Evolutionary conservation across 169 alveolate genomes (phyloP), one percentile per base, ranked within the genome.

Genomic region (Eimeria zaria): DNA sequence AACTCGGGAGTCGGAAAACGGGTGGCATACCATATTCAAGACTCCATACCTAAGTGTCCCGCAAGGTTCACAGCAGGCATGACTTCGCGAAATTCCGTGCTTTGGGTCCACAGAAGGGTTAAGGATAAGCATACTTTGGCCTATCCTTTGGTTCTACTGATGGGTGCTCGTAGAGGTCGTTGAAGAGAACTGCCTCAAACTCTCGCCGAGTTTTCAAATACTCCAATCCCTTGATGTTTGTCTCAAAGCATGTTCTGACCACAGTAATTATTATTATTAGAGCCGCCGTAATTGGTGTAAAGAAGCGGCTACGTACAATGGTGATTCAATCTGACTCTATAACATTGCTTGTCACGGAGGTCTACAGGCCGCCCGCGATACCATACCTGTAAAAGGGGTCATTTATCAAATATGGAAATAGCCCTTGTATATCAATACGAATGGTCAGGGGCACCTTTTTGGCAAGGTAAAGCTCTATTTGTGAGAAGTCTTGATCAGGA

Each of bases 1-100:
- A 64, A 89, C 95, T 71, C 95, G 93, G 64, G 93, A 60, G 24
- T 87, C 93, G 64, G 93, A 87, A 48, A 87, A 87, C 81, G 93
- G 93, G 11, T 87, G 64, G 67, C 93, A 87, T 11, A 87, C 93
- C 93, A 87, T 87, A 67, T 87, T 87, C 83, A 87, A 33, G 39
- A 87, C 93, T 5, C 93, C 93, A 33, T 87, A 87, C 93, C 93
- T 87, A 83, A 36, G 62, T 24, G 16, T 5, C 20, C 71, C 76
- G n/a, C 81, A 87, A 24, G 83, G 11, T 33, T 16, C 62, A 27
- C 53, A 1, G 55, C 93, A 87, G 8, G 33, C 53, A 39, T 14
- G 18, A 39, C 16, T 24, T 71, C 64, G 30, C 27, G 30, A 14
- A 39, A 16, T 24, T n/a, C 41, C 8, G 60, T 64, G 58, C 27